Percentiles rank a stretch among this genome's conserved stretches.
phyloP scores from a whole-genome alignment of 192 early-diverging fungal species.

The Gaertneriomyces semiglobifer region DNA sequence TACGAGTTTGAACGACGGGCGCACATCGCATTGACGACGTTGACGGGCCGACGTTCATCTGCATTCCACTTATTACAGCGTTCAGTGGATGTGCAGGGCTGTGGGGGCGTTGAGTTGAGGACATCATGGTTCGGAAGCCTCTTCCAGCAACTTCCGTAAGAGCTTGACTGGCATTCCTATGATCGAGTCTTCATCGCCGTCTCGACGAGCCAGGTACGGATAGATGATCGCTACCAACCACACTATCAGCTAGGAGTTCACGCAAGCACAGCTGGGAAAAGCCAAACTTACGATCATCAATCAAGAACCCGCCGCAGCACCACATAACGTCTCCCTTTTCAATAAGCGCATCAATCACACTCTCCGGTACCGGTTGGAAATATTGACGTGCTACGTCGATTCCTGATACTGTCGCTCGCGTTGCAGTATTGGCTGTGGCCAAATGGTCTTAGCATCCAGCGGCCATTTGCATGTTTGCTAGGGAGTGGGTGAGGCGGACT shows the following conservation, averaged over 20 bases:
- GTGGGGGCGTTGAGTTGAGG: no score
- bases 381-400: constrained; percentile 44
- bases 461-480: neutral
- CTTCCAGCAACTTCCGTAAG: constrained; percentile 30
- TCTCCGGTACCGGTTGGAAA: constrained; percentile 36
- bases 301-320: constrained; percentile 50
- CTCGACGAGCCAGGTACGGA: constrained; percentile 40
- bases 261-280: constrained; percentile 7
- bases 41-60: no score
- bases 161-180: constrained; percentile 47
- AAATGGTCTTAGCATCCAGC: neutral
- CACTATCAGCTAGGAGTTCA: neutral
- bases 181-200: constrained; percentile 50
- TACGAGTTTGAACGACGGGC: no score
- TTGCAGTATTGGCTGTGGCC: constrained; percentile 30
- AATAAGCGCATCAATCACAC: constrained; percentile 43
- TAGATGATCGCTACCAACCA: constrained; percentile 27
- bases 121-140: constrained; percentile 8
- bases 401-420: constrained; percentile 30
- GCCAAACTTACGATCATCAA: constrained; percentile 44
- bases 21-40: no score
- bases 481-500: neutral
- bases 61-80: no score
- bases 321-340: constrained; percentile 44
- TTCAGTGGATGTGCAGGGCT: no score